Evolutionary conservation across 257 asterid genomes (phyloP), one percentile per base, ranked within the genome.

Genomic region (Solanum etuberosum): DNA sequence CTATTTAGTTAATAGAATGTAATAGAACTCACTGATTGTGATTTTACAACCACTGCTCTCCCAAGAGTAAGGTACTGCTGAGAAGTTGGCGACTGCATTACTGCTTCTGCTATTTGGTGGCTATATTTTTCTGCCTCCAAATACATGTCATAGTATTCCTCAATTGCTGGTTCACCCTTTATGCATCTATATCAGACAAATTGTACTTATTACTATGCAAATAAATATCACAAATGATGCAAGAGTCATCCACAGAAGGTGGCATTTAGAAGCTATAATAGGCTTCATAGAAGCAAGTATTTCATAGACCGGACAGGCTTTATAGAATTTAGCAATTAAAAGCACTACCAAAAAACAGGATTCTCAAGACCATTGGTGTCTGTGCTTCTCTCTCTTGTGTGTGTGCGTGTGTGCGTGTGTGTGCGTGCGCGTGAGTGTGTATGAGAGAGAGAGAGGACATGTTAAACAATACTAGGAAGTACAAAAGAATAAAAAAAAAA

Each of bases 101-200:
- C 93, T 80, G 96, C 96, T 91, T 95, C 97, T 46, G 90, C 89
- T 86, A 96, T 91, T 88, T 78, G 89, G 40, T 86, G 88, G 86
- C 91, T 68, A 86, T 89, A 91, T 68, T 21, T 89, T 87, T 95
- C 98, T 90, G 97, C 95, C 91, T 97, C 96, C 9, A 90, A 87
- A 88, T 92, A 89, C 92, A 94, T 88, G 90, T 94, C 98, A 86
- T 86, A 97, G 90, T 97, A 97, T 74, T 97, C 99, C 93, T 96
- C 99, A 83, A 97, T 95, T 40, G 94, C 98, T 18, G 99, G 99
- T 88, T 97, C 99, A 87, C 99, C 98, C 91, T 96, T 97, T 82
- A 97, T 97, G 92, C 99, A 97, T 88, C 99, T 97, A 91, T 89
- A 93, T 59, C 42, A 85, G 63, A 63, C 37, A 85, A 67, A 84